These are phyloP conservation scores for Trichomonas tenax DNA, from an alignment of 208 protist species.

Conservation along the genomic window DNA sequence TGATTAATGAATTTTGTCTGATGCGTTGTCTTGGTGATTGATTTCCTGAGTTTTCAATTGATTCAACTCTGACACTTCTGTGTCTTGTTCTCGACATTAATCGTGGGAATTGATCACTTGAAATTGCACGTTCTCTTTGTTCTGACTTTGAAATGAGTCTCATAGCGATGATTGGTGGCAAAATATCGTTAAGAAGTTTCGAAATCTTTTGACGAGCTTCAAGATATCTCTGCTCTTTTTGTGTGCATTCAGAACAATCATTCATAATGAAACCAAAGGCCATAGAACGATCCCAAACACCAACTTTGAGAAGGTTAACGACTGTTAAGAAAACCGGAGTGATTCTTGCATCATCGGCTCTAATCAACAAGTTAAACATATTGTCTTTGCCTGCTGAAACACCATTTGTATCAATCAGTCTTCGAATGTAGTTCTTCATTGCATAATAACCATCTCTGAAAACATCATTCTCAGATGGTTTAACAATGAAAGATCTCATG, in stretches of 20 bases:
- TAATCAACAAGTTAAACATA: background rate
- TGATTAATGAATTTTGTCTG: background rate
- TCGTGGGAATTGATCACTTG: background rate
- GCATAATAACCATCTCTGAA: background rate
- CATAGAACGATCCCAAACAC: background rate
- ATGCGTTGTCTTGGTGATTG: background rate
- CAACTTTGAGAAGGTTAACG: background rate
- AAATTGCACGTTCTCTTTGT: background rate
- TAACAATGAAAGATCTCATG: background rate
- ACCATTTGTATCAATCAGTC: background rate
- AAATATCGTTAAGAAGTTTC: background rate
- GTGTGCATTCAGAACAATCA: background rate
- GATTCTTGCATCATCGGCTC: background rate
- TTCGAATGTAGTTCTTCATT: background rate
- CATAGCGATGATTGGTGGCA: background rate
- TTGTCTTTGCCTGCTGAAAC: background rate
- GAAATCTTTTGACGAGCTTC: background rate
- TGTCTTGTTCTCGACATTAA: background rate
- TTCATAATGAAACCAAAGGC: background rate
- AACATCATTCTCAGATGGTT: background rate
- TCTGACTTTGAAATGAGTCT: background rate
- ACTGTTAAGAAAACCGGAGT: background rate
- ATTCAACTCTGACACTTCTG: background rate
- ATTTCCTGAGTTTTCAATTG: background rate
- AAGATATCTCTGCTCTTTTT: background rate